Evolutionary conservation across 2,329 filamentous ascomycete species (phyloP).

Genomic region (Ambrosiella beaveri): DNA sequence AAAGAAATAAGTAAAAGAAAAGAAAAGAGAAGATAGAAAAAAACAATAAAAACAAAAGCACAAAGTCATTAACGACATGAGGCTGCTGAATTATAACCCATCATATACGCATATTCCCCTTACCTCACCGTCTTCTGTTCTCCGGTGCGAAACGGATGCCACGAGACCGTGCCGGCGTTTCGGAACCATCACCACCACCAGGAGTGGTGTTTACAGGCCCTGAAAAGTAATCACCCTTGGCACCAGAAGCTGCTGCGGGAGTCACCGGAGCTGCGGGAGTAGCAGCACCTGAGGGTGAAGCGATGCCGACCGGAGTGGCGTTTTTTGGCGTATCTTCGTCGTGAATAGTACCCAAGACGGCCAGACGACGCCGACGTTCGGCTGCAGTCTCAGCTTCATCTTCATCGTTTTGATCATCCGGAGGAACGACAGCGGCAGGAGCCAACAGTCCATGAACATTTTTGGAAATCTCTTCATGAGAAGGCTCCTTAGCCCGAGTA

Average conservation of each 20-base stretch:
- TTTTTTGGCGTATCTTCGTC: constrained; percentile 20
- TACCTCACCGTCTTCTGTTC: neutral
- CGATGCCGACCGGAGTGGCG: neutral
- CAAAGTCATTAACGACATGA: no score
- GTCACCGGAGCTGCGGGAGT: neutral
- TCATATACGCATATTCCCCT: neutral
- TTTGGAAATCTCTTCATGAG: neutral
- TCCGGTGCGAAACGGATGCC: neutral
- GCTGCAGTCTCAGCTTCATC: constrained; percentile 65
- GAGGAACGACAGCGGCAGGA: neutral
- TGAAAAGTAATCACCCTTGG: neutral
- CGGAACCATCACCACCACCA: constrained; percentile 26
- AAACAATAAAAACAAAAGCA: no score
- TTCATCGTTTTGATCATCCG: constrained; percentile 14
- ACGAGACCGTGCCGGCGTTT: constrained; percentile 14
- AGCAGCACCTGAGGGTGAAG: neutral
- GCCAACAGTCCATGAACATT: neutral
- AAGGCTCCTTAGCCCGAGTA: neutral
- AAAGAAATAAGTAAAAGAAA: no score
- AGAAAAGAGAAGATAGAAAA: no score
- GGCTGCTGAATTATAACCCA: neutral
- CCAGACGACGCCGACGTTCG: constrained; percentile 55
- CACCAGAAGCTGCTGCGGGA: neutral
- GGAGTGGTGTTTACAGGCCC: constrained; percentile 18
- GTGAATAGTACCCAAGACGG: constrained; percentile 46